A percentile compares a stretch with the other conserved stretches of the same genome.
Conservation (phyloP, 1,139 yeast genomes). For the Debaryomyces sp. region DNA sequence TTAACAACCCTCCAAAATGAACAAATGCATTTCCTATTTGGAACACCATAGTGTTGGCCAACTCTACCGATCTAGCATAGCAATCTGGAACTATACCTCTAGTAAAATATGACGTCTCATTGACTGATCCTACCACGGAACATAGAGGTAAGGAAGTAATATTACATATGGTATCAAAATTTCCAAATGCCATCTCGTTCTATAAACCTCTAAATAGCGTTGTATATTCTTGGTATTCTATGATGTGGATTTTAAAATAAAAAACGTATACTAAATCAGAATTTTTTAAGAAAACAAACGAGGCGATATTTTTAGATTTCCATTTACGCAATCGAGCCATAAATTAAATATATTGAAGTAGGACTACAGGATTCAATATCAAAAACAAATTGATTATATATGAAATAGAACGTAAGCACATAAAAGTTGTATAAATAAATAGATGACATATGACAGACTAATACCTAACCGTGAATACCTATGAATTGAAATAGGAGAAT, state of each 20-base stretch:
- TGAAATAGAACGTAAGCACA: not conserved
- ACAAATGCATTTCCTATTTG: constrained; percentile 89
- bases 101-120: constrained; percentile 29
- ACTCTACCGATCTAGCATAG: constrained; percentile 80
- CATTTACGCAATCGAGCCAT: not conserved
- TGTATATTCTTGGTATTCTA: not conserved
- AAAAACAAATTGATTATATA: not conserved
- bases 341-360: not conserved
- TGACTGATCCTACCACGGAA: constrained; percentile 54
- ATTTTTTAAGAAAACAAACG: constrained; percentile 4
- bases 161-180: constrained; percentile 66
- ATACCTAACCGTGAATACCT: not conserved
- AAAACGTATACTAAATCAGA: not conserved
- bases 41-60: constrained; percentile 90
- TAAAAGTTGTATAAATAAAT: not conserved
- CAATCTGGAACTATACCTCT: constrained; percentile 75
- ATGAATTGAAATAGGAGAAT: constrained; percentile 1
- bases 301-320: constrained; percentile 3
- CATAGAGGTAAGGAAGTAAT: constrained; percentile 80
- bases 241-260: not conserved
- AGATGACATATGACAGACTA: not conserved
- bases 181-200: constrained; percentile 58
- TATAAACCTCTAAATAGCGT: not conserved
- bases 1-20: constrained; percentile 71
- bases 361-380: not conserved